A percentile compares a stretch with the other conserved stretches of the same genome.
Evolutionary conservation across 495 filamentous ascomycete genomes (phyloP).

Genomic region (Jackrogersella minutella): DNA sequence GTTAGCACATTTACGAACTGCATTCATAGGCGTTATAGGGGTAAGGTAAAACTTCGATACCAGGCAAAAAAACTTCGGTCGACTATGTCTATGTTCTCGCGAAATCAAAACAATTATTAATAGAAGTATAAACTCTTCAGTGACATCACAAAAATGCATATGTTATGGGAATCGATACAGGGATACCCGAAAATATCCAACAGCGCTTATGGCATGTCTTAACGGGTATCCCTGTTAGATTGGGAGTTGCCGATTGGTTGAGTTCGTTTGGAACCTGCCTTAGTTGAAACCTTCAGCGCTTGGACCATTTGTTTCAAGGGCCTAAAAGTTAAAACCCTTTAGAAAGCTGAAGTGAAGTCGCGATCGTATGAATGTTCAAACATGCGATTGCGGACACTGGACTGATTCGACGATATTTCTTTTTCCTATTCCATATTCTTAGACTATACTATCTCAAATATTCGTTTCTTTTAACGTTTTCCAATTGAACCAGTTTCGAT

Average conservation of each 20-base stretch:
- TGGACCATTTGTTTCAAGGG: conserved; percentile 44
- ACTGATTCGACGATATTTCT: conserved; percentile 14
- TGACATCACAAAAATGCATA: too few species aligned
- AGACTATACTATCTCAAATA: neutral
- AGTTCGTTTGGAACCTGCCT: conserved; percentile 22
- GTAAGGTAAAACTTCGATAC: conserved; percentile 37
- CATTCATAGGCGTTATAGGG: conserved; percentile 44
- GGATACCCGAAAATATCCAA: neutral
- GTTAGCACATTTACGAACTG: conserved; percentile 18
- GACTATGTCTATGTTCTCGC: conserved; percentile 6
- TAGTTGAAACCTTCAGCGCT: conserved; percentile 40
- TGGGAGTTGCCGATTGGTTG: conserved; percentile 30
- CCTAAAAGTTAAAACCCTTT: conserved; percentile 6
- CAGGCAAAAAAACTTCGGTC: conserved; percentile 23
- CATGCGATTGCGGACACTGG: conserved; percentile 6
- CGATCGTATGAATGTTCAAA: conserved; percentile 2
- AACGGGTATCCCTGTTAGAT: conserved; percentile 20
- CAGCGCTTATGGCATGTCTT: conserved; percentile 14
- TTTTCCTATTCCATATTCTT: conserved; percentile 9
- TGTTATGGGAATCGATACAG: too few species aligned
- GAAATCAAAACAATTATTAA: neutral
- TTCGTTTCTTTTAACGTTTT: conserved; percentile 1
- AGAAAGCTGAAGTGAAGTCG: conserved; percentile 18
- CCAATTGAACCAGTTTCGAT: neutral
- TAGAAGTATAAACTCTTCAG: too few species aligned